Evolutionary conservation across 805 yeast species (phyloP).

Genomic region (fission yeast (Schizosaccharomyces pombe)): ASM294v3 CU329670.1:2310501-2311000

Average conservation of each 20-base stretch:
- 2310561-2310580: not conserved
- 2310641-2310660: not conserved
- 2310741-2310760: not conserved
- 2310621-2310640: not conserved
- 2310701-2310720: not conserved
- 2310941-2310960: not conserved
- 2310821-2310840: constrained; percentile 45
- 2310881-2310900: not conserved
- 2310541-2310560: not conserved
- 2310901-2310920: not conserved
- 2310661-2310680: not conserved
- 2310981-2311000: constrained; percentile 35
- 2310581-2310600: not conserved
- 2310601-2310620: not conserved
- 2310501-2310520: not conserved
- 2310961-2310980: constrained; percentile 8
- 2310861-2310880: constrained; percentile 27
- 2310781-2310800: constrained; percentile 26
- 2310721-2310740: not conserved
- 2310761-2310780: constrained; percentile 11
- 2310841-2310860: constrained; percentile 53
- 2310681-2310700: not conserved
- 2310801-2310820: constrained; percentile 39
- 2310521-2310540: not conserved
- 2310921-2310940: not conserved